phyloP scores from a whole-genome alignment of 106 monocot species.

The Triglochin maritima region DNA sequence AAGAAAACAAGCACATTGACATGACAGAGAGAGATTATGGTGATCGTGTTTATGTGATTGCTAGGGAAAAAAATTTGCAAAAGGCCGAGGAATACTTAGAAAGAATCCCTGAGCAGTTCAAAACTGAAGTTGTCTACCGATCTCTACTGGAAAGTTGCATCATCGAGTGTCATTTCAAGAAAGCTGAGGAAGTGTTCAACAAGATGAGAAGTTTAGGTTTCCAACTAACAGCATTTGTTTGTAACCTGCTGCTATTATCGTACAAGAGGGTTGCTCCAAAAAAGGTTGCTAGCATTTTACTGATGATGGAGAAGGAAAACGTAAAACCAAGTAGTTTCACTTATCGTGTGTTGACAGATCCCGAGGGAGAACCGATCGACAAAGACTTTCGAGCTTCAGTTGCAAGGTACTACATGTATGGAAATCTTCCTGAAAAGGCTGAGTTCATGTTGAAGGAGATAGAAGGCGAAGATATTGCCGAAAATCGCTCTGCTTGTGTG shows the following conservation, averaged over 20 bases:
- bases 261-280: constrained; percentile 39
- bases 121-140: constrained; percentile 50
- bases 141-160: constrained; percentile 59
- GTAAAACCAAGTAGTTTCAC: constrained; percentile 55
- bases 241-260: constrained; percentile 55
- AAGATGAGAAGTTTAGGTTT: constrained; percentile 51
- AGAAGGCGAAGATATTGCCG: constrained; percentile 39
- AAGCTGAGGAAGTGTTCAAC: constrained; percentile 67
- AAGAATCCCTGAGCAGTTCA: constrained; percentile 48
- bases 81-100: constrained; percentile 54
- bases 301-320: constrained; percentile 62
- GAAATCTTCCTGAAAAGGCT: constrained; percentile 49
- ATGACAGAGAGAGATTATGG: constrained; percentile 59
- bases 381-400: constrained; percentile 20
- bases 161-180: constrained; percentile 27
- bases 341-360: constrained; percentile 55
- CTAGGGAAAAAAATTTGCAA: constrained; percentile 45
- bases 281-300: constrained; percentile 51
- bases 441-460: constrained; percentile 45
- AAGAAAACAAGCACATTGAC: constrained; percentile 30
- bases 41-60: constrained; percentile 50
- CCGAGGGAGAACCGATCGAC: constrained; percentile 45
- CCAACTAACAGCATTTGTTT: constrained; percentile 40
- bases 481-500: constrained; percentile 31
- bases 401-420: constrained; percentile 37